A percentile compares a stretch with the other conserved stretches of the same genome.
These are phyloP conservation scores for Tulasnella sp. DNA, from an alignment of 768 basidiomycete species.

Conservation along the genomic window DNA sequence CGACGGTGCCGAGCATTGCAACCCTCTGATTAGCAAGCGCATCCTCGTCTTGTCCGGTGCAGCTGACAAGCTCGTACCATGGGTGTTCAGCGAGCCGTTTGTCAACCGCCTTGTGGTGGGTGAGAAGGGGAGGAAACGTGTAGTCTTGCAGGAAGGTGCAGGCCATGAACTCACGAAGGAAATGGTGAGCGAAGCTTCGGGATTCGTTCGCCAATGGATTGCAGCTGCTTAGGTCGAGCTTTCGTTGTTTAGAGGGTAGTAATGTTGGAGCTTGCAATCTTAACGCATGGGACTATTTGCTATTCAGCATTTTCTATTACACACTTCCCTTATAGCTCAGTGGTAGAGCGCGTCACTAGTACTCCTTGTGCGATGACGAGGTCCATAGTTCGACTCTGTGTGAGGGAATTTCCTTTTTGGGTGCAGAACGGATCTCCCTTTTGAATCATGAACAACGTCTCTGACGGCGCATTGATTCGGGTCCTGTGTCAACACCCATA, in stretches of 20 bases:
- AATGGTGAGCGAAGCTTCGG: slow-evolving; percentile 41
- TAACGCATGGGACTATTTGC: too few relatives aligned
- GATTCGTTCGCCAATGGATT: slow-evolving; percentile 25
- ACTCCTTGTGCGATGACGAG: slow-evolving; percentile 15
- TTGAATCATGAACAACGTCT: too few relatives aligned
- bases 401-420: neutral
- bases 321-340: slow-evolving; percentile 26
- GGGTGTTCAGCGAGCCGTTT: slow-evolving; percentile 43
- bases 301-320: too few relatives aligned
- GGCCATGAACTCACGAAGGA: slow-evolving; percentile 50
- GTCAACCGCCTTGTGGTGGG: slow-evolving; percentile 46
- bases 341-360: slow-evolving; percentile 34
- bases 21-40: slow-evolving; percentile 59
- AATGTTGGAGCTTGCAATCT: neutral
- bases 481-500: too few relatives aligned
- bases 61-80: slow-evolving; percentile 55
- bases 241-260: neutral
- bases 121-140: slow-evolving; percentile 40
- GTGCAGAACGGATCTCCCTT: too few relatives aligned
- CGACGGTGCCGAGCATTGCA: slow-evolving; percentile 29
- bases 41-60: slow-evolving; percentile 60
- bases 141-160: slow-evolving; percentile 40
- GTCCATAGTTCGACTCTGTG: slow-evolving; percentile 14
- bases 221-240: neutral
- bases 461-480: too few relatives aligned